phyloP scores from a whole-genome alignment of 192 early-diverging fungal species.

The Radiomyces spectabilis region DNA sequence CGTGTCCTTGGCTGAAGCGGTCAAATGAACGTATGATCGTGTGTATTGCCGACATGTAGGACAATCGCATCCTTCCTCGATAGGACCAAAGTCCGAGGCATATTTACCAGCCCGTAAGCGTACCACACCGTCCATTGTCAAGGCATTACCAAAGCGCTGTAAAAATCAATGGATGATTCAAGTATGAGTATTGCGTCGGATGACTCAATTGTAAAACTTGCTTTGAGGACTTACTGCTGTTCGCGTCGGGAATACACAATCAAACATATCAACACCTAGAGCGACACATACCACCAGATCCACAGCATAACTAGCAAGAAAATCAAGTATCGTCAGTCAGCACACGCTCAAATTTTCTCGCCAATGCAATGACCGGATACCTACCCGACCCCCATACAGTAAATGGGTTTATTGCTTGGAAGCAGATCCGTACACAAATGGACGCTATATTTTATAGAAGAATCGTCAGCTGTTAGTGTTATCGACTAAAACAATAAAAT shows the following conservation, averaged over 20 bases:
- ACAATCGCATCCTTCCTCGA: constrained; percentile 73
- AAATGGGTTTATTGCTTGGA: constrained; percentile 76
- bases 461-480: too few species aligned
- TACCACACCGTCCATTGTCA: constrained; percentile 65
- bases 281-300: constrained; percentile 82
- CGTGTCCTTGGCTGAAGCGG: constrained; percentile 59
- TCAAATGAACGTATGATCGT: constrained; percentile 57
- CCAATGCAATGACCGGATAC: too few species aligned
- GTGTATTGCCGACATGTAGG: constrained; percentile 68
- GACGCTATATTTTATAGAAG: constrained; percentile 32
- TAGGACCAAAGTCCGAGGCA: constrained; percentile 57
- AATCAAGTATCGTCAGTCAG: neutral
- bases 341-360: too few species aligned
- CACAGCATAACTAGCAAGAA: constrained; percentile 51
- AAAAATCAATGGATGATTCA: neutral
- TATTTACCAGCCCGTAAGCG: constrained; percentile 55
- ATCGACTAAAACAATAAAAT: too few species aligned
- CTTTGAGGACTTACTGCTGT: constrained; percentile 49
- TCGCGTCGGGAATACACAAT: constrained; percentile 85
- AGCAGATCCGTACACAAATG: constrained; percentile 71
- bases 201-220: too few species aligned
- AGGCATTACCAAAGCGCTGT: constrained; percentile 76
- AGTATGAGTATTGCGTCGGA: too few species aligned
- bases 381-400: constrained; percentile 88
- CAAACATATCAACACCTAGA: constrained; percentile 86